Evolutionary conservation across 345 rosid species (phyloP).

Genomic region (Excoecaria agallocha): DNA sequence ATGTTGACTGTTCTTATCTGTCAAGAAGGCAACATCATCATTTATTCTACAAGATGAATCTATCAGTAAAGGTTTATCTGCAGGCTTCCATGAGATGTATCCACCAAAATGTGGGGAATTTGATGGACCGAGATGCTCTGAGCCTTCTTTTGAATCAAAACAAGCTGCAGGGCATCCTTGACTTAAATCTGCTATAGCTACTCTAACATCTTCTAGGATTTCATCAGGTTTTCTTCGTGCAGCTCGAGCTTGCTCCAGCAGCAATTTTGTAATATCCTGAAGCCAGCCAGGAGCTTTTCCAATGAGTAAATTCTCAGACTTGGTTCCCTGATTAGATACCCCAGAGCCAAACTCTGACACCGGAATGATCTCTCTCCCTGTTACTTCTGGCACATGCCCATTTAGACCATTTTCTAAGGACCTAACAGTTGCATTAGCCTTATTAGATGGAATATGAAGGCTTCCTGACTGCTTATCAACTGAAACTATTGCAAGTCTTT

Average conservation of each 20-base stretch:
- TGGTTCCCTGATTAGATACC: conserved; percentile 22
- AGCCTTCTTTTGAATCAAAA: conserved; percentile 27
- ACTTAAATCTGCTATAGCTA: conserved; percentile 40
- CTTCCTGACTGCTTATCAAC: conserved; percentile 43
- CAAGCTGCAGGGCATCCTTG: conserved; percentile 18
- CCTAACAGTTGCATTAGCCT: conserved; percentile 19
- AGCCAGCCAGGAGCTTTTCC: conserved; percentile 44
- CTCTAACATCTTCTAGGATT: conserved; percentile 56
- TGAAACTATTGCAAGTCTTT: conserved; percentile 63
- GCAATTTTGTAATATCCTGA: conserved; percentile 39
- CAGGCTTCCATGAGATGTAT: conserved; percentile 27
- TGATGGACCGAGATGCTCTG: conserved; percentile 8
- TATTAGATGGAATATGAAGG: conserved; percentile 34
- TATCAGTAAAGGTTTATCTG: conserved; percentile 19
- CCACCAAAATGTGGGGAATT: conserved; percentile 20
- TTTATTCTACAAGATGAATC: conserved; percentile 20
- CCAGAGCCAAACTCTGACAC: conserved; percentile 27
- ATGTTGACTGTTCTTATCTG: conserved; percentile 27
- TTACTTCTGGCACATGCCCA: conserved; percentile 27
- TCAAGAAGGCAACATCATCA: conserved; percentile 17
- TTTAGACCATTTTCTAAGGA: conserved; percentile 26
- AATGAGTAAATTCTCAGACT: conserved; percentile 25
- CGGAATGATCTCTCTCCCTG: conserved; percentile 31
- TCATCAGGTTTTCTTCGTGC: conserved; percentile 42
- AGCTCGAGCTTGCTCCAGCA: conserved; percentile 46